Conservation (phyloP, 371 early-diverging fungal genomes). For the Nosema granulosis region DNA sequence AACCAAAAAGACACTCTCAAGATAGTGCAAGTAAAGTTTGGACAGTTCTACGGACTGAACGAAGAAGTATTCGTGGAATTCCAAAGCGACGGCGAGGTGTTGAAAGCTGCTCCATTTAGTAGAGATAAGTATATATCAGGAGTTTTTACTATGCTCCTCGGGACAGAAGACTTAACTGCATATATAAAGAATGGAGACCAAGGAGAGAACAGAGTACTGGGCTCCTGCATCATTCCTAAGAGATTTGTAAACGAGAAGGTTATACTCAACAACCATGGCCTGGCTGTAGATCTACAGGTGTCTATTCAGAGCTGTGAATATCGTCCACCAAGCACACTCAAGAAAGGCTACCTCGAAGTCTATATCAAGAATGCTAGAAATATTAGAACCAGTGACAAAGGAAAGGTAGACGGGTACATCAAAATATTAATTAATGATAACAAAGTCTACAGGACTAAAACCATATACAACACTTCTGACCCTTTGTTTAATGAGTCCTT, state of each 20-base stretch:
- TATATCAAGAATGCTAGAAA: conserved; percentile 52
- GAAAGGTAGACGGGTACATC: conserved; percentile 49
- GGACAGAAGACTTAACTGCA: conserved; percentile 45
- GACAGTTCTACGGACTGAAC: conserved; percentile 40
- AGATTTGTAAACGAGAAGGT: conserved; percentile 43
- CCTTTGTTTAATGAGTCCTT: conserved; percentile 61
- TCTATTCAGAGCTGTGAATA: conserved; percentile 34
- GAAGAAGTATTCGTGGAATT: conserved; percentile 50
- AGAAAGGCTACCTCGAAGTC: conserved; percentile 53
- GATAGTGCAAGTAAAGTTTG: conserved; percentile 53
- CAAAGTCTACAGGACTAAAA: conserved; percentile 54
- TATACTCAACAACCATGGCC: conserved; percentile 15
- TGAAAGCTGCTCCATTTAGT: conserved; percentile 23
- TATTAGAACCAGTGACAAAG: conserved; percentile 21
- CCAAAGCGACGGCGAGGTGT: conserved; percentile 4
- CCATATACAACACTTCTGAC: conserved; percentile 19
- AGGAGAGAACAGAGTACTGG: conserved; percentile 35
- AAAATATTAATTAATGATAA: conserved; percentile 59
- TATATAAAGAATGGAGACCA: conserved; percentile 33
- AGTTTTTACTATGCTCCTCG: conserved; percentile 43
- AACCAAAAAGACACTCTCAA: conserved; percentile 34
- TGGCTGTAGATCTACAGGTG: conserved; percentile 28
- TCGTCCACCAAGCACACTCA: neutral
- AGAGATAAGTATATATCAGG: conserved; percentile 29
- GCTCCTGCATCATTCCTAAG: conserved; percentile 44